These are phyloP conservation scores for Hypomyces perniciosus DNA, from an alignment of 2,329 filamentous ascomycete species.

Conservation along the genomic window DNA sequence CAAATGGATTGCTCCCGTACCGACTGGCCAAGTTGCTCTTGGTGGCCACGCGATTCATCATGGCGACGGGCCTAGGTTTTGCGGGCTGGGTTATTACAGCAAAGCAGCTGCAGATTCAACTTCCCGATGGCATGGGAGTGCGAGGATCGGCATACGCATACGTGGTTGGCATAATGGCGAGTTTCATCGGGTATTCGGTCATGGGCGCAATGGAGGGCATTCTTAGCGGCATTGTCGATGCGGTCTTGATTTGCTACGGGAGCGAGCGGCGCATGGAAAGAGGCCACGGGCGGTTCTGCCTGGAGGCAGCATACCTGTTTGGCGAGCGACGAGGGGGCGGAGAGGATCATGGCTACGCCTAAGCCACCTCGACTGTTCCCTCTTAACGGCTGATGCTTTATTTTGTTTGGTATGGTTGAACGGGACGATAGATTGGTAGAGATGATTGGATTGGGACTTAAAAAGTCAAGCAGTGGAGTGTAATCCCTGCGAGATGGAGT, in stretches of 20 bases:
- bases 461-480: conserved; percentile 9
- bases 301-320: conserved; percentile 86
- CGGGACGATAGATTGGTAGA: conserved; percentile 13
- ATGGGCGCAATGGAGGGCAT: conserved; percentile 87
- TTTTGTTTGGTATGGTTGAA: background rate
- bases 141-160: conserved; percentile 90
- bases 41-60: conserved; percentile 84
- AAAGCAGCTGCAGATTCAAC: conserved; percentile 61
- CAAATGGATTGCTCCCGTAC: conserved; percentile 69
- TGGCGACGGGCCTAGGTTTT: conserved; percentile 84
- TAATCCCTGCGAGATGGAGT: conserved; percentile 1
- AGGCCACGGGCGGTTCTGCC: conserved; percentile 72
- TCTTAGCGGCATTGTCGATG: conserved; percentile 79
- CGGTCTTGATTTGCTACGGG: conserved; percentile 87
- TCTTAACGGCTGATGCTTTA: background rate
- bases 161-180: conserved; percentile 84
- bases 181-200: conserved; percentile 91
- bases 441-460: conserved; percentile 9
- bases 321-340: conserved; percentile 49
- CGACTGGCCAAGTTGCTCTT: conserved; percentile 85
- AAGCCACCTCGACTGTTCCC: background rate
- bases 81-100: conserved; percentile 96
- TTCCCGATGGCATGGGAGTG: conserved; percentile 47
- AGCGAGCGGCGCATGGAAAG: conserved; percentile 71
- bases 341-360: conserved; percentile 23